Base-by-base conservation (phyloP, 768 basidiomycete species). In the Collybia mongolica region DNA sequence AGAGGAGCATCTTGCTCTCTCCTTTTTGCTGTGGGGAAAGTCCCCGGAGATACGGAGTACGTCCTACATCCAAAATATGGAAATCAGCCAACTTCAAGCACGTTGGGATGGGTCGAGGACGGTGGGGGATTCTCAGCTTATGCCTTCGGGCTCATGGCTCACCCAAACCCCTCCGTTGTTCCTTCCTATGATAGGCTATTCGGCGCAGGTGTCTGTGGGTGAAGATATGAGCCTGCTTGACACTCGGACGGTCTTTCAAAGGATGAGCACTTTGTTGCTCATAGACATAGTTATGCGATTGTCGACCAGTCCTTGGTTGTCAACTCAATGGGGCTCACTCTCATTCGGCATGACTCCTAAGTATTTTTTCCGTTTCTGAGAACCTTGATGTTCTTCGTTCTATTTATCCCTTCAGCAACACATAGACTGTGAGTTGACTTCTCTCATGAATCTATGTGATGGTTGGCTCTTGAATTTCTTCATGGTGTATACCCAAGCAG, bases 311-410 rank as follows among this genome's bases (percentile, higher is more conserved):
- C 59, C 55, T 50, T 51, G 59, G 72, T 77, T 76, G 69, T 82
- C 76, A 88, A 88, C 88, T 77, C 82, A 90, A 90, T 89, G 88
- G 88, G 88, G 88, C 88, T 90, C 85, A 89, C 86, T 90, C 85
- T 88, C 79, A 66, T 72, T 73, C 81, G 83, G 79, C 83, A 75
- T 72, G 65, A 60, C 57, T 39, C 35, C 32, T 32, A 9, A 3
- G 11, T 60, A 77, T 84, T 88, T 88, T 87, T 82, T 75, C 61
- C 63, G 61, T 52, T 19, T 52, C 32, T 43, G 53, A 46, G 80
- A 76, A 75, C 81, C 71, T 84, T 67, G 75, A 61, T 70, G 79
- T 79, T 79, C 74, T 46, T 46, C 46, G 45, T 47, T 18, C 7
- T 29, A 41, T 23, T 36, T 37, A 29, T 12, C 29, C 17, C 35